A percentile compares a stretch with the other conserved stretches of the same genome.
phyloP scores from a whole-genome alignment of 2,329 filamentous ascomycete genomes.

The Teratosphaeria epicoccoides region DNA sequence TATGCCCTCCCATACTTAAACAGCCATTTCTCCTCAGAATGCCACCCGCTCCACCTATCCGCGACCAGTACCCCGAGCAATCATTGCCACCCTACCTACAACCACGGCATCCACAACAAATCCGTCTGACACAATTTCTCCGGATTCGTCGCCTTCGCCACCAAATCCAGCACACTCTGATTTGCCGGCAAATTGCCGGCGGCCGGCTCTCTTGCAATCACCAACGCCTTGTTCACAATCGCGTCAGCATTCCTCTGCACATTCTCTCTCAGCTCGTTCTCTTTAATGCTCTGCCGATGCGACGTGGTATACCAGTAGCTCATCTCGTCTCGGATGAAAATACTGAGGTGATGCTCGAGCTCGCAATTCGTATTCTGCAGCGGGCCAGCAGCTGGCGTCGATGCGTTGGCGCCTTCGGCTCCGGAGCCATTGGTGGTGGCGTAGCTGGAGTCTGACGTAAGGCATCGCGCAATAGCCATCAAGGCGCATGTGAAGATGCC shows the following conservation, averaged over 20 bases:
- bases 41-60: background rate
- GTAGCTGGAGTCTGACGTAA: conserved; percentile 59
- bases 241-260: conserved; percentile 81
- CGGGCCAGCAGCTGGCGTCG: conserved; percentile 1
- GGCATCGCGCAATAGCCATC: conserved; percentile 90
- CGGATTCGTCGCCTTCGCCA: conserved; percentile 87
- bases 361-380: conserved; percentile 39
- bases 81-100: conserved; percentile 44
- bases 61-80: no score
- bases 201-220: conserved; percentile 62
- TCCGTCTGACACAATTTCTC: conserved; percentile 80
- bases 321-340: conserved; percentile 97
- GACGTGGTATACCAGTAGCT: conserved; percentile 87
- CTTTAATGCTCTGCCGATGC: conserved; percentile 54
- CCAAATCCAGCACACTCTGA: conserved; percentile 90
- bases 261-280: conserved; percentile 62
- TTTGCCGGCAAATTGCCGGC: conserved; percentile 72
- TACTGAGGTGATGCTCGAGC: conserved; percentile 84
- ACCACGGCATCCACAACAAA: conserved; percentile 93
- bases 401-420: conserved; percentile 12
- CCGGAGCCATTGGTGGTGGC: conserved; percentile 10
- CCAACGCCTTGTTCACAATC: conserved; percentile 82
- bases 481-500: conserved; percentile 91
- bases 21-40: no score
- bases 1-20: no score